These are phyloP conservation scores for Thraustochytrium sp. DNA, from an alignment of 352 stramenopile species.

Conservation along the genomic window DNA sequence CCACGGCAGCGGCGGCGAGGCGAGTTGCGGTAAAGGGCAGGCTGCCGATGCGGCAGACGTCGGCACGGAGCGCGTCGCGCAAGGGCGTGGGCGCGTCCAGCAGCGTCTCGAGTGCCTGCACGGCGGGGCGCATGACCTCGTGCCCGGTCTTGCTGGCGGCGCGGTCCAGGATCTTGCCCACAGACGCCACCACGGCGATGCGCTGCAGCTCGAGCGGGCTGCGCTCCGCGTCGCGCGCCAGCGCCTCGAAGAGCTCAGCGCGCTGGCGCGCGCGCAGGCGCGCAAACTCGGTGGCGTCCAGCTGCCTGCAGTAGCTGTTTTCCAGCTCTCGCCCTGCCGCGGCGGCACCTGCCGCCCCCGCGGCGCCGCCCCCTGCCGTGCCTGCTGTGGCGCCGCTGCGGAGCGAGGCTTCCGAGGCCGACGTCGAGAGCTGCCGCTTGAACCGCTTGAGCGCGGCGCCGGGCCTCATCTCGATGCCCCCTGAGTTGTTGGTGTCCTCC, in stretches of 20 bases:
- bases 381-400: not conserved
- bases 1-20: not conserved
- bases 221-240: not conserved
- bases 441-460: not conserved
- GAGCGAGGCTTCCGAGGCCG: not conserved
- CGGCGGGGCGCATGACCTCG: not conserved
- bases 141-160: not conserved
- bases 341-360: not conserved
- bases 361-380: not conserved
- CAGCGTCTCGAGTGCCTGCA: not conserved
- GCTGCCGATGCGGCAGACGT: not conserved
- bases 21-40: not conserved
- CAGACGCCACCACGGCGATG: not conserved
- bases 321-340: not conserved
- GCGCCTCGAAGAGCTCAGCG: not conserved
- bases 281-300: not conserved
- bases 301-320: not conserved
- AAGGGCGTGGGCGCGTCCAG: not conserved
- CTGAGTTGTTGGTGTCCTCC: too few species aligned
- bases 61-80: not conserved
- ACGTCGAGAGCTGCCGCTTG: not conserved
- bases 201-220: not conserved
- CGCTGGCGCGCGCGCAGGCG: not conserved
- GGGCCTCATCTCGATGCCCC: too few species aligned
- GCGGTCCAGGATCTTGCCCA: not conserved